These are phyloP conservation scores for Diaporthe citriasiana DNA, from an alignment of 2,329 filamentous ascomycete genomes.

Conservation along the genomic window DNA sequence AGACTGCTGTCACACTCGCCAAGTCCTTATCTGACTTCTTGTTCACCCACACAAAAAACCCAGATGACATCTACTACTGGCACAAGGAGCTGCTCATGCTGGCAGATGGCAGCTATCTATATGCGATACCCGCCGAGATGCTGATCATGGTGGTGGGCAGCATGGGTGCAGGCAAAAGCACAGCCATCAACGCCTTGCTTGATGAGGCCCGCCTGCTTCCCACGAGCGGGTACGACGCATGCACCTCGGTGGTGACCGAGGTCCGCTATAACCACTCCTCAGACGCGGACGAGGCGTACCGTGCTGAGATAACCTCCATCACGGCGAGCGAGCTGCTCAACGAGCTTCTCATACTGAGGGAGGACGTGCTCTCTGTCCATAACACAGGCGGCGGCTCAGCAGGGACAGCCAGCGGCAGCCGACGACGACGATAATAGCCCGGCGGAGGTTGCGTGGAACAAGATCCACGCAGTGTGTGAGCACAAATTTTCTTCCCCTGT, in stretches of 20 bases:
- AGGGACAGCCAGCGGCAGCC: background rate
- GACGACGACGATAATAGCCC: background rate
- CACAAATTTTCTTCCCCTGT: background rate
- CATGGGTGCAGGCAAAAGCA: conserved; percentile 73
- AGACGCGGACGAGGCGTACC: conserved; percentile 49
- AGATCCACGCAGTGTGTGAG: conserved; percentile 12
- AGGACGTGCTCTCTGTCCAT: background rate
- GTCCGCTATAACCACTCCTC: conserved; percentile 67
- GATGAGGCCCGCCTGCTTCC: conserved; percentile 62
- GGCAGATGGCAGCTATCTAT: background rate
- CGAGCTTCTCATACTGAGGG: conserved; percentile 61
- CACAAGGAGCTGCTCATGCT: background rate
- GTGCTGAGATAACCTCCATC: conserved; percentile 71
- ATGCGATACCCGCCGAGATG: background rate
- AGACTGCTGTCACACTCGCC: background rate
- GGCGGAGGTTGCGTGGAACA: background rate
- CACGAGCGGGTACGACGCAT: conserved; percentile 68
- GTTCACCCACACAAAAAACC: background rate
- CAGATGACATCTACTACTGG: background rate
- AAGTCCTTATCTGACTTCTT: background rate
- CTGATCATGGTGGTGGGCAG: conserved; percentile 64
- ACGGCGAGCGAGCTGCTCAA: conserved; percentile 63
- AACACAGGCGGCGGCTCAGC: background rate
- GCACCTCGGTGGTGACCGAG: conserved; percentile 72
- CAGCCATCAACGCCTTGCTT: conserved; percentile 72